Percentiles rank a stretch among this genome's conserved stretches.
These are phyloP conservation scores for Cocos nucifera DNA, from an alignment of 176 grass and related monocot genomes.

Conservation along the genomic window DNA sequence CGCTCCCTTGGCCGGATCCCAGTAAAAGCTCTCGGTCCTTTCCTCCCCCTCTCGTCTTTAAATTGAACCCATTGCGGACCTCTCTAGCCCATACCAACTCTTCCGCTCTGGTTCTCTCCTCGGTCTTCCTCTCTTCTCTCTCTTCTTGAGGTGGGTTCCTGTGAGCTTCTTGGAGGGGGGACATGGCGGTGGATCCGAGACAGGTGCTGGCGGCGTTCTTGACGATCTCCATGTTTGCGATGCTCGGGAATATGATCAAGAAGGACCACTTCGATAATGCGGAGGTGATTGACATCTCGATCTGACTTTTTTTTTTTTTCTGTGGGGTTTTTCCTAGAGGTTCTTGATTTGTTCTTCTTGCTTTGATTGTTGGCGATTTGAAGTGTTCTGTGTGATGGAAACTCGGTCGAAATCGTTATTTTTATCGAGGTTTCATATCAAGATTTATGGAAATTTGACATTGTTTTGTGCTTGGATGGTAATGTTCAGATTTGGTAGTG, in stretches of 20 bases:
- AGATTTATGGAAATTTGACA: too few relatives aligned
- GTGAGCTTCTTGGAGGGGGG: background rate
- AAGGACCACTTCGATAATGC: slow-evolving; percentile 57
- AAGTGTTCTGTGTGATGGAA: background rate
- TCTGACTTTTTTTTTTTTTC: background rate
- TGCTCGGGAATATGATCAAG: slow-evolving; percentile 87
- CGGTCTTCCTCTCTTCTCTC: background rate
- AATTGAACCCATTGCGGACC: background rate
- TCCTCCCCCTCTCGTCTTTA: too few relatives aligned
- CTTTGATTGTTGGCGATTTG: background rate
- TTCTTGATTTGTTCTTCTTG: background rate
- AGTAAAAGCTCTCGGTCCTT: background rate
- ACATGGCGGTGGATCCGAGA: slow-evolving; percentile 64
- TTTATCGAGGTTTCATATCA: too few relatives aligned
- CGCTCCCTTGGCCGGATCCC: background rate
- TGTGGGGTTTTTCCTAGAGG: background rate
- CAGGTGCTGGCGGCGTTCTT: slow-evolving; percentile 72
- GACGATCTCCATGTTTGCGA: slow-evolving; percentile 80
- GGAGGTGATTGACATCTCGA: slow-evolving; percentile 12
- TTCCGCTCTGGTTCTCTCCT: background rate
- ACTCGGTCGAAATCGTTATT: too few relatives aligned
- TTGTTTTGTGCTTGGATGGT: too few relatives aligned
- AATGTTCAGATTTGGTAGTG: too few relatives aligned
- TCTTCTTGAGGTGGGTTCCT: background rate
- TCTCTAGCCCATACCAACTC: background rate